Conservation (phyloP, 2,329 filamentous ascomycete species). For the Diaporthe eres region DNA sequence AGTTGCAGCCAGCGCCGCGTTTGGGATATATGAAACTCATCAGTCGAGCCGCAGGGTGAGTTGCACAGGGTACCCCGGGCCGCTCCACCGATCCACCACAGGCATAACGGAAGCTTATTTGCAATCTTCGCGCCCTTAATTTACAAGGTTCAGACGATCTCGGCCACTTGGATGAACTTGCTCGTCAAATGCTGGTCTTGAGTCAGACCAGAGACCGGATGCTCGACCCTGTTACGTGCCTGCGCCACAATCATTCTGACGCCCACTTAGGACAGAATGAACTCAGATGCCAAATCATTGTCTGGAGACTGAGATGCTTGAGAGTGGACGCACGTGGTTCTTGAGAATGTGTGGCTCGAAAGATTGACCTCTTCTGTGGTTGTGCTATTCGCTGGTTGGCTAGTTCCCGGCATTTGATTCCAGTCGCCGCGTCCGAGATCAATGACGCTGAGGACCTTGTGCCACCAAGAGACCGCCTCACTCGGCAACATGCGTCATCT, state of each 20-base stretch:
- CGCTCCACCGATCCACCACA: neutral
- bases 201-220: neutral
- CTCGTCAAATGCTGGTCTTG: slow-evolving; percentile 1
- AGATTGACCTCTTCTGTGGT: neutral
- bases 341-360: neutral
- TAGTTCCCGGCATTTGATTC: neutral
- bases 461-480: neutral
- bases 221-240: neutral
- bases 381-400: neutral
- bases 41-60: slow-evolving; percentile 8
- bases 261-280: neutral
- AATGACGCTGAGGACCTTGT: slow-evolving; percentile 7
- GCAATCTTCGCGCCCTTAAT: slow-evolving; percentile 18
- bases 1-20: slow-evolving; percentile 26
- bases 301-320: neutral
- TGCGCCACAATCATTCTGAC: neutral
- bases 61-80: slow-evolving; percentile 8
- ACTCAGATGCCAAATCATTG: neutral
- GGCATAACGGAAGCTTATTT: slow-evolving; percentile 31
- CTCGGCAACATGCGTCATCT: slow-evolving; percentile 8
- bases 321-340: neutral
- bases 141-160: slow-evolving; percentile 15
- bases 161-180: slow-evolving; percentile 14
- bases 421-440: neutral
- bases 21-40: slow-evolving; percentile 26